Evolutionary conservation across 345 rosid genomes (phyloP), one percentile per base, ranked within the genome.

Genomic region (Arabidopsis suecica): DNA sequence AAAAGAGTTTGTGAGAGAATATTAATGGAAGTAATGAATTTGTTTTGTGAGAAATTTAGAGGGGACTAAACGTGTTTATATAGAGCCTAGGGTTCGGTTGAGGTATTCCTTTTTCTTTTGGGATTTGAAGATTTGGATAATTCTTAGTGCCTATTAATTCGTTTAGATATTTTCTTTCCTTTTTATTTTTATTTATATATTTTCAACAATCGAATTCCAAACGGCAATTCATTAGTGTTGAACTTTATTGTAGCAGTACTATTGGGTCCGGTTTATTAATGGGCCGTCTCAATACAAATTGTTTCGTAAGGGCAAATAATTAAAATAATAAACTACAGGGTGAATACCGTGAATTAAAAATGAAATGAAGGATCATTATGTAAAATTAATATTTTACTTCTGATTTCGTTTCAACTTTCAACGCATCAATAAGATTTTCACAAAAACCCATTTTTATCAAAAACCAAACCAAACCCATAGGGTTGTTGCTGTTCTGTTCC

Each of bases 401-500:
- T 44, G 74, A 68, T 76, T 53, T 68, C 34, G 18, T 42, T 69
- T 69, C 50, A 54, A 44, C 33, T 42, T 69, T 69, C 50, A 54
- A 44, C 33, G 63, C 49, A 56, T 44, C 70, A 32, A 6, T 1
- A 54, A 50, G 32, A 30, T 10, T 49, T 41, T 32, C 18, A 2
- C 53, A 18, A 54, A 44, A 47, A 13, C 18, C 8, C 9, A 14
- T 7, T 7, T 47, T 3, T 47, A 47, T 47, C 51, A 47, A 47
- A 47, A 44, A 40, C 38, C 38, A 36, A 38, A 42, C 47, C 47
- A 0, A 30, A 55, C 50, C 55, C 55, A 59, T 58, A 75, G 74
- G 74, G 79, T 75, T 67, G 34, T 57, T 37, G 53, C 41, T 74
- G 42, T 54, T 69, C 37, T 73, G 41, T 38, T 66, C 66, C 42